Percentiles rank a stretch among this genome's conserved stretches.
phyloP scores from a whole-genome alignment of 129 eudicot genomes.

The Flaveria bidentis region DNA sequence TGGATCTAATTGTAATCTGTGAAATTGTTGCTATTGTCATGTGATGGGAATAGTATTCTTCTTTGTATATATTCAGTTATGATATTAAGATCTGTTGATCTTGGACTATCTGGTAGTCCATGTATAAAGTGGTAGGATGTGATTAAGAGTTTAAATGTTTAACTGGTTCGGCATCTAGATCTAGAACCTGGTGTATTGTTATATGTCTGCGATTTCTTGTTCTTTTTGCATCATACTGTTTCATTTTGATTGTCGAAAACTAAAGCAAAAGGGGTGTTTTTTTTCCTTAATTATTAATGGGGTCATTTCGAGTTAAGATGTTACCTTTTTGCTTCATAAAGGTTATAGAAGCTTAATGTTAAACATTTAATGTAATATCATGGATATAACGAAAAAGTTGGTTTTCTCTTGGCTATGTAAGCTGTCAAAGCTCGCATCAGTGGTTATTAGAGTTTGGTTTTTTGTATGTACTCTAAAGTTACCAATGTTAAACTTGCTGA shows the following conservation, averaged over 20 bases:
- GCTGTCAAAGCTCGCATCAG: constrained; percentile 1
- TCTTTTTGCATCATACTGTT: background rate
- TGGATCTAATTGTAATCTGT: background rate
- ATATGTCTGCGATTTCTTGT: background rate
- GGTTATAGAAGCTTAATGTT: constrained; percentile 22
- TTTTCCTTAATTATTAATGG: constrained; percentile 22
- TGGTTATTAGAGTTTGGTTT: background rate
- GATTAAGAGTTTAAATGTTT: background rate
- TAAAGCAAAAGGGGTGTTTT: constrained; percentile 27
- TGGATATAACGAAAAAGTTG: constrained; percentile 17
- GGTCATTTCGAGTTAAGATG: constrained; percentile 32
- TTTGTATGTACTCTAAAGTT: background rate
- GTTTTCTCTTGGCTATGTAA: constrained; percentile 19
- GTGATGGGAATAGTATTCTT: background rate
- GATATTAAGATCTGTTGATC: constrained; percentile 18
- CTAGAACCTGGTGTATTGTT: constrained; percentile 16
- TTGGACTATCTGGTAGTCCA: background rate
- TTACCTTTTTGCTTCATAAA: constrained; percentile 33
- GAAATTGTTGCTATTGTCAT: background rate
- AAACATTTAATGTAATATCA: background rate
- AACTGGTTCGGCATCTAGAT: constrained; percentile 27
- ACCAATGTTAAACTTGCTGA: too few relatives aligned
- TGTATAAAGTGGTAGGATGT: background rate
- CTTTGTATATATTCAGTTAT: background rate
- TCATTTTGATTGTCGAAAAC: background rate